These are phyloP conservation scores for Castanea crenata DNA, from an alignment of 306 rosid species.

Conservation along the genomic window DNA sequence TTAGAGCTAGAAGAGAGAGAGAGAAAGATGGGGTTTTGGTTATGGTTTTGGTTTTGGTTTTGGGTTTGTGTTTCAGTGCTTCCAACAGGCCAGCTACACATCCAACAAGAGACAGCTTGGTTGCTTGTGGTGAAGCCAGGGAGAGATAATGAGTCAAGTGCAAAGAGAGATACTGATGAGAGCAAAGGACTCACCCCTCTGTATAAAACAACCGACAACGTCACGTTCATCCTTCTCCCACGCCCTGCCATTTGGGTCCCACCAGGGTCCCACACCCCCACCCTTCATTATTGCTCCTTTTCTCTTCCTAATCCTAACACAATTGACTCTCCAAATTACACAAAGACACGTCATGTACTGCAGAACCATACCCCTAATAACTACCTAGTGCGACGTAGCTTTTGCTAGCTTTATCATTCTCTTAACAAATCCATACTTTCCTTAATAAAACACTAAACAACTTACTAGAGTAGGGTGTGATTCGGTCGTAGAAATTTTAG, in stretches of 20 bases:
- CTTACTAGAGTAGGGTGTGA: no score
- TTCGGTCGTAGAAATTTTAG: fast-evolving
- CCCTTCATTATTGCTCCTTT: constrained; percentile 44
- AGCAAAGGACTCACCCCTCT: neutral
- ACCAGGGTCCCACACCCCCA: neutral
- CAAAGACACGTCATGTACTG: constrained; percentile 6
- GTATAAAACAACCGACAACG: constrained; percentile 63
- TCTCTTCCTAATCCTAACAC: constrained; percentile 26
- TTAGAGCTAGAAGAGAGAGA: constrained; percentile 6
- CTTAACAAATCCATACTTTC: constrained; percentile 3
- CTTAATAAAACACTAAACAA: neutral
- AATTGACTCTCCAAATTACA: constrained; percentile 14
- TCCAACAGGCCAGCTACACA: constrained; percentile 24
- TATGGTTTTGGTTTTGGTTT: neutral
- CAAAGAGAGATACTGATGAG: constrained; percentile 15
- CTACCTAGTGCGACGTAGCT: constrained; percentile 21
- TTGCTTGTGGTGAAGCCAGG: constrained; percentile 57
- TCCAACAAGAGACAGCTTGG: constrained; percentile 72
- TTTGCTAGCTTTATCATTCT: neutral
- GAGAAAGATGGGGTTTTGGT: constrained; percentile 7
- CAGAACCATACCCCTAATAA: constrained; percentile 8
- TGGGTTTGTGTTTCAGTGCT: constrained; percentile 36
- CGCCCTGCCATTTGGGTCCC: constrained; percentile 68
- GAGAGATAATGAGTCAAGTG: constrained; percentile 19
- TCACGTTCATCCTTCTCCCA: constrained; percentile 68